Base-by-base conservation (phyloP, 495 filamentous ascomycete species). In the Podospora tetraspora region DNA sequence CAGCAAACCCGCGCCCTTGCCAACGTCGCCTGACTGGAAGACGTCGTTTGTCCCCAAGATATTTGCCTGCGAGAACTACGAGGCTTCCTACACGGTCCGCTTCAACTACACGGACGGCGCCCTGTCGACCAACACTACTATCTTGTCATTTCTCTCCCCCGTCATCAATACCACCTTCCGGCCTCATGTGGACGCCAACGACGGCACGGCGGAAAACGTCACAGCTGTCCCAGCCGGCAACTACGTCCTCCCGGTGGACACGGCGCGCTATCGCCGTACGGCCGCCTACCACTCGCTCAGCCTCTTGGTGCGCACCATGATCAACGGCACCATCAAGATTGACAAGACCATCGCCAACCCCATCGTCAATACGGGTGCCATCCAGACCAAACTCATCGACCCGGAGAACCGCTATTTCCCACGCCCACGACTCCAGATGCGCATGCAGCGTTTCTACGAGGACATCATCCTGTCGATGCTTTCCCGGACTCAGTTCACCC, bases 51-150 rank as follows among this genome's bases (percentile, higher is more conserved):
- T 74, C 24, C 77, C 78, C n/a, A 77, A 79, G 62, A 69, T 79
- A 3, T 75, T 81, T 37, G 79, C 70, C 19, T 81, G 78, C 65
- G 79, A 79, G 65, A 74, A 81, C 67, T 78, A 78, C 68, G 76
- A 79, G 64, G 68, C 79, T 2, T 64, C 70, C 60, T 79, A 80
- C 69, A 74, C 66, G 6, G 77, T 79, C 34, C 22, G 22, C 16
- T 74, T 80, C 66, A 76, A 77, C 70, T 75, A 74, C 70, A 75
- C 76, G 10, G 69, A 73, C 4, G 71, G 69, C 13, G 57, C 62
- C 10, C 78, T 78, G 59, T 29, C 62, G 9, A 73, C 75, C n/a
- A 74, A 66, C n/a, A 73, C 77, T 21, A 74, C 70, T 0, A 67
- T 71, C 22, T 70, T 74, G 11, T 69, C 67, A 12, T 76, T 73